Base-by-base conservation (phyloP, 257 asterid species). In the Solanum rostratum region DNA sequence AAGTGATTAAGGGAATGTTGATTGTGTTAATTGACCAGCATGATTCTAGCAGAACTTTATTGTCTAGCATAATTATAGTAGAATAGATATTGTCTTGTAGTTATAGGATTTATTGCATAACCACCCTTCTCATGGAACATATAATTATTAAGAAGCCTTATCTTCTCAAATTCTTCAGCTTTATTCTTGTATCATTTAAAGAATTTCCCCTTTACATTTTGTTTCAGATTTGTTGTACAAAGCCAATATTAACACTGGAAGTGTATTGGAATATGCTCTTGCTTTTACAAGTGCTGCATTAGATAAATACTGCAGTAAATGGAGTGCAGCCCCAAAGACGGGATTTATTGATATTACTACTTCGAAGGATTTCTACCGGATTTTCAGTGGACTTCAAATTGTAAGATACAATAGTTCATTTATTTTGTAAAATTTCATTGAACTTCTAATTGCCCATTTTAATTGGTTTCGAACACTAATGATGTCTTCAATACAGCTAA, bases 271-370 rank as follows among this genome's bases (percentile, higher is more conserved):
- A 86, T 97, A 95, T 87, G 93, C 98, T 29, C 97, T 97, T 84
- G 99, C 99, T 85, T 97, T 97, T 86, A 94, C 97, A 49, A 96
- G 98, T 91, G 99, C 99, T 73, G 98, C 97, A 84, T 85, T 96
- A 84, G 99, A 96, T 85, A 96, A 95, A 86, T 96, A 95, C 89
- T 96, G 99, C 70, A 93, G 90, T 86, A 95, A 94, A 89, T 96
- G 99, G 99, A 93, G 98, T 80, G 91, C 95, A 80, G 88, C 93
- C 78, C 98, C 99, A 46, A 96, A 89, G 91, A 95, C 99, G 1
- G 99, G 99, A 12, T 96, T 96, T 70, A 91, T 95, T 82, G 99
- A 96, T 88, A 96, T 96, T 86, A 96, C 98, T 20, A 95, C 98
- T 86, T 94, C 99, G 71, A 96, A 91, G 91, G 99, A 96, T 89